Conservation (phyloP, 768 basidiomycete genomes). For the Obba rivulosa region DNA sequence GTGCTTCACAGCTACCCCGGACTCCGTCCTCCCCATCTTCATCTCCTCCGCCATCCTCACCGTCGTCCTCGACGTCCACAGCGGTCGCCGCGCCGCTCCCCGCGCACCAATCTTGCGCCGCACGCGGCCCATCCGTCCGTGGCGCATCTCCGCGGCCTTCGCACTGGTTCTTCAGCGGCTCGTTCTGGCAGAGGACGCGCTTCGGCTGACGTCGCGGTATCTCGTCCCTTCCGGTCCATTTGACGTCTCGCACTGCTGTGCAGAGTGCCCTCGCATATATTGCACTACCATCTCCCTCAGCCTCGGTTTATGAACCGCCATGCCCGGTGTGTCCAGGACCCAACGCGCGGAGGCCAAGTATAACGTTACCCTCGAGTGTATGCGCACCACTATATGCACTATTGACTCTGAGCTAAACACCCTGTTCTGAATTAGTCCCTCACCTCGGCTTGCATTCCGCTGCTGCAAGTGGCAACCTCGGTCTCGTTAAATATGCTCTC, state of each 20-base stretch:
- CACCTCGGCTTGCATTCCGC: slow-evolving; percentile 75
- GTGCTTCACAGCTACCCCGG: not conserved
- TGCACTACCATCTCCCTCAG: not conserved
- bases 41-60: not conserved
- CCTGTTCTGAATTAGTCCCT: slow-evolving; percentile 44
- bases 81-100: not conserved
- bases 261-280: not conserved
- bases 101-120: not conserved
- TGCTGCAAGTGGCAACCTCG: slow-evolving; percentile 82
- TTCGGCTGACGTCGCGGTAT: not conserved
- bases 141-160: not conserved
- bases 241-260: not conserved
- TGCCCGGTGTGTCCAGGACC: slow-evolving; percentile 32
- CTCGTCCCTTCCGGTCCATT: not conserved
- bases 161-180: not conserved
- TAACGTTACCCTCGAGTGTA: slow-evolving; percentile 51
- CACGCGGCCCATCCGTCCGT: not conserved
- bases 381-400: slow-evolving; percentile 11
- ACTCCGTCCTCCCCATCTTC: not conserved
- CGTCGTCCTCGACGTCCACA: not conserved
- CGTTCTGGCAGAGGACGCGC: not conserved
- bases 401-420: not conserved
- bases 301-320: slow-evolving; percentile 7
- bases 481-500: slow-evolving; percentile 89
- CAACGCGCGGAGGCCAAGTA: slow-evolving; percentile 42